Evolutionary conservation across 495 filamentous ascomycete genomes (phyloP).

Genomic region (Penicillium coffeae): DNA sequence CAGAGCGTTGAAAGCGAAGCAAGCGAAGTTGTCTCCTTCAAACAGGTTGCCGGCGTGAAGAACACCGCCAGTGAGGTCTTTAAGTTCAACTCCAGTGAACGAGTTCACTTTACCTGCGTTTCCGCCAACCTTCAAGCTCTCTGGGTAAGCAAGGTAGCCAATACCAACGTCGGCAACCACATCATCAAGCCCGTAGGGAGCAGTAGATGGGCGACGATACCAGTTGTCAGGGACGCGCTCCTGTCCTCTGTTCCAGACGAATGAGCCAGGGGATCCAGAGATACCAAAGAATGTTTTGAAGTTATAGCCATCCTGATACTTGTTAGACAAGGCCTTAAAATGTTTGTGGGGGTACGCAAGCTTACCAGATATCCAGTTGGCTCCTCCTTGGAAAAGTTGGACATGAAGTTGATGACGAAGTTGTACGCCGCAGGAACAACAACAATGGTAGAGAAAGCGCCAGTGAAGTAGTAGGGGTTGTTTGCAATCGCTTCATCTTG

Average conservation of each 20-base stretch:
- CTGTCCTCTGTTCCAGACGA: slow-evolving; percentile 27
- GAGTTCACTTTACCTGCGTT: slow-evolving; percentile 51
- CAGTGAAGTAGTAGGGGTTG: slow-evolving; percentile 45
- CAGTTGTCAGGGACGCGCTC: slow-evolving; percentile 51
- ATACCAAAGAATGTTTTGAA: slow-evolving; percentile 10
- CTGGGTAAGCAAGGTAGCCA: slow-evolving; percentile 24
- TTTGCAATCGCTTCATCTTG: slow-evolving; percentile 29
- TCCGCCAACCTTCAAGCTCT: slow-evolving; percentile 41
- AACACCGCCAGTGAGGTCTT: slow-evolving; percentile 42
- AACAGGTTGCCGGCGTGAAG: slow-evolving; percentile 28
- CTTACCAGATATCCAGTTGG: slow-evolving; percentile 7
- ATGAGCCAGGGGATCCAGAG: slow-evolving; percentile 2
- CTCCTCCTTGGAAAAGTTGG: slow-evolving; percentile 6
- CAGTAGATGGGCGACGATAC: slow-evolving; percentile 40
- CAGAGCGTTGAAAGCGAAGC: slow-evolving; percentile 28
- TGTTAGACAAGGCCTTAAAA: slow-evolving; percentile 1
- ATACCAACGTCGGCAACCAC: slow-evolving; percentile 29
- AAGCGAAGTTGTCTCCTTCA: slow-evolving; percentile 37
- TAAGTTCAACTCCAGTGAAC: slow-evolving; percentile 43
- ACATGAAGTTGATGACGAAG: slow-evolving; percentile 24
- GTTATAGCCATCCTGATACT: slow-evolving; percentile 3
- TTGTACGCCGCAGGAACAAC: slow-evolving; percentile 35
- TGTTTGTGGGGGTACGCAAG: not conserved
- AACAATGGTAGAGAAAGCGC: slow-evolving; percentile 33
- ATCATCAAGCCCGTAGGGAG: slow-evolving; percentile 14